These are phyloP conservation scores for Pythium plurisporium DNA, from an alignment of 352 stramenopile species.

Conservation along the genomic window DNA sequence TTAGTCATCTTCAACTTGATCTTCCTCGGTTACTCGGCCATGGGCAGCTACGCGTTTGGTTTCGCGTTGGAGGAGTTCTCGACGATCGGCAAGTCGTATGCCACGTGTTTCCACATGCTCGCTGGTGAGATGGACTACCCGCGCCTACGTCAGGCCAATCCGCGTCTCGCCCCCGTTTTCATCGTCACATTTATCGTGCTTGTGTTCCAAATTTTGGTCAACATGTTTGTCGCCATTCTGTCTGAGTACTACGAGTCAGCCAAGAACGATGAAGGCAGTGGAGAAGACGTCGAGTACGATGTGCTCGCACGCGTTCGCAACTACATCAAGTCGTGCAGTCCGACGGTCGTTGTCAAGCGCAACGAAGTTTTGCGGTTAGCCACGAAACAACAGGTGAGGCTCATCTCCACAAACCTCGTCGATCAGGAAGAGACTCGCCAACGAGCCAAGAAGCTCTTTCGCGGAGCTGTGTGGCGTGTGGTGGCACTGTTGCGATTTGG, in stretches of 20 bases:
- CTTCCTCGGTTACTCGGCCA: constrained; percentile 80
- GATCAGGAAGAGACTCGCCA: constrained; percentile 82
- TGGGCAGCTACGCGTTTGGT: constrained; percentile 82
- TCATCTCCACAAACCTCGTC: constrained; percentile 87
- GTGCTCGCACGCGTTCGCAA: constrained; percentile 73
- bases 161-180: constrained; percentile 71
- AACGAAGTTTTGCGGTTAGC: constrained; percentile 75
- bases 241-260: constrained; percentile 85
- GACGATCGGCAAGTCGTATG: constrained; percentile 76
- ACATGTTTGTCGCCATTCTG: constrained; percentile 89
- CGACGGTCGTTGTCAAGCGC: constrained; percentile 73
- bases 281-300: constrained; percentile 84
- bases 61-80: constrained; percentile 82
- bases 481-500: constrained; percentile 82
- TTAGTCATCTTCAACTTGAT: constrained; percentile 88
- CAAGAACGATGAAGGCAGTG: constrained; percentile 69
- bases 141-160: constrained; percentile 73
- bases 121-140: constrained; percentile 79
- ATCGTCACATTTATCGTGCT: constrained; percentile 84
- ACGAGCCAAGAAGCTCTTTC: constrained; percentile 77
- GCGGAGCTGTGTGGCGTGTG: constrained; percentile 82
- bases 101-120: constrained; percentile 87
- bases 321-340: constrained; percentile 69
- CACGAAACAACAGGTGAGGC: constrained; percentile 62
- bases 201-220: constrained; percentile 84